Evolutionary conservation across 495 filamentous ascomycete genomes (phyloP), one percentile per base, ranked within the genome.

Genomic region (Bryoglossum gracile): DNA sequence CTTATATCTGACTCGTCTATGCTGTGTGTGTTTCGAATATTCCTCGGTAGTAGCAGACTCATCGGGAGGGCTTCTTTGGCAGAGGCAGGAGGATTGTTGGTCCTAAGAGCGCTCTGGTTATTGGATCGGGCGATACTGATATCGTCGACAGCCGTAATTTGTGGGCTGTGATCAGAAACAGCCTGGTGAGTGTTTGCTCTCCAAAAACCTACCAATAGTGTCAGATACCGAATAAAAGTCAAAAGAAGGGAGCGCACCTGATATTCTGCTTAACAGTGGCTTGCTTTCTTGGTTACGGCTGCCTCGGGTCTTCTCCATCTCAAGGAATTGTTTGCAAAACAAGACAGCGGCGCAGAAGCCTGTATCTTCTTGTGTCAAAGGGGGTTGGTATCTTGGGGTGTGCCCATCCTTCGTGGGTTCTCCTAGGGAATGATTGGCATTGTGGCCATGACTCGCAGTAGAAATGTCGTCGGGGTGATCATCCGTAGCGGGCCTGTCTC

Each of bases 401-500:
- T 6, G 16, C 35, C 17, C 35, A 38, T 38, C 35, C 16, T 38
- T 38, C 35, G 35, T 8, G 35, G 17, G 35, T 8, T 38, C 35
- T 38, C 35, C 35, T 38, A 38, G 35, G 17, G 35, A 38, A 38
- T 38, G 14, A 38, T 38, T 38, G 35, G 17, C 35, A 38, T 38
- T 14, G 35, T 38, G 35, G 8, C 17, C 14, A 38, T 38, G 5
- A 38, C 35, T 38, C 14, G 35, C 35, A 38, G 35, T 38, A 38
- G 35, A 38, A 8, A 18, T 38, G 16, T 38, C 35, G 35, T 38
- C 17, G 35, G 17, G 35, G 16, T 38, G 35, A 38, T 38, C 35
- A 6, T 38, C 35, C 17, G 14, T 32, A n/a, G 28, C 28, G n/a
- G n/a, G 28, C 28, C 28, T 32, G 28, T 32, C 28, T 32, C 28